Base-by-base conservation (phyloP, 352 stramenopile genomes). In the Phytophthora pini region DNA sequence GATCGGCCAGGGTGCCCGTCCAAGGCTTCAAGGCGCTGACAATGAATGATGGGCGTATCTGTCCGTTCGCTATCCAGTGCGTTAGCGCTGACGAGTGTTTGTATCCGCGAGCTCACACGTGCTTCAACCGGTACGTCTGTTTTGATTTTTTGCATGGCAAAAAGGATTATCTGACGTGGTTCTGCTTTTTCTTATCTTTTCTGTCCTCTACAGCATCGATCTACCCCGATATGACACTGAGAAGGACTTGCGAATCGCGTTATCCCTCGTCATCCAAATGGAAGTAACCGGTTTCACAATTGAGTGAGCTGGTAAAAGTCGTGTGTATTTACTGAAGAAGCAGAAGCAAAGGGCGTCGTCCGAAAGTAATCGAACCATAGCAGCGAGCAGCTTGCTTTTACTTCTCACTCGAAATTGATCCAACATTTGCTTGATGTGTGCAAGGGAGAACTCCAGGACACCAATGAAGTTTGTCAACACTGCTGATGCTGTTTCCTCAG, bases 1-100 rank as follows among this genome's bases (percentile, higher is more conserved):
- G 97, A 8, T 99, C 95, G 40, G 93, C 92, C 0, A 98, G 98
- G 26, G 97, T 99, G 0, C 85, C 87, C 15, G 86, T 96, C 4
- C 84, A 95, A 73, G 84, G 85, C 20, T 95, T 94, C 70, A 94
- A 95, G 75, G 87, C 85, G 13, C 60, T 96, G 56, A 95, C 88
- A 1, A 95, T 94, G 80, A 91, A 95, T 63, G 88, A 96, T 41
- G 88, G 88, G 13, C 86, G 88, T 45, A 96, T 96, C 61, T 94
- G 84, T 64, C 86, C 78, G 27, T 97, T 94, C 68, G 84, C 87
- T 36, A 93, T 95, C 64, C 83, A 96, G 72, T 92, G 82, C 52
- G 85, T 96, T n/a, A 79, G 24, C 61, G 84, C 84, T 46, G 77
- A 92, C 17, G 88, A 94, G 58, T 92, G 84, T 63, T 61, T 94